Base-by-base conservation (phyloP, 176 grass and related monocot genomes). In the Neostapfia colusana region DNA sequence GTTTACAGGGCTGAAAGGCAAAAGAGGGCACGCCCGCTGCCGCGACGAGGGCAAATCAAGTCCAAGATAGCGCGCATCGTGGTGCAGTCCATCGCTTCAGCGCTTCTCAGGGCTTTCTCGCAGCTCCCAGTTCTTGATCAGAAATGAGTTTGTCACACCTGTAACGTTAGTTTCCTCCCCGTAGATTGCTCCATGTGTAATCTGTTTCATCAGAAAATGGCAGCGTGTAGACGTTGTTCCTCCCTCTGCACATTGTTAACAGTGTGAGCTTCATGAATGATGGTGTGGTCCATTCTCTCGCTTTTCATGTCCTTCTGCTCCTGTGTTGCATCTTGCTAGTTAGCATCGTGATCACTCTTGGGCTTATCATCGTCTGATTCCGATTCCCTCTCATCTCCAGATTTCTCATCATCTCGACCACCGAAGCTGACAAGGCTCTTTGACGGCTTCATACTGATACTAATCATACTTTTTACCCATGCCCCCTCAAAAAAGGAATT, bases 11-110 rank as follows among this genome's bases (percentile, higher is more conserved):
- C 71, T 20, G 55, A 81, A 39, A 91, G 49, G 48, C 72, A 23
- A 65, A 73, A 55, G 11, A 38, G 68, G 68, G 26, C 45, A 15
- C 69, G 65, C 6, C 70, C 49, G 0, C n/a, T 67, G 37, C 89
- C 85, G 26, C 59, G 70, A 8, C 79, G 82, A 13, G 85, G 89
- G 20, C 82, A 91, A 4, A 75, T 88, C 10, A 91, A 91, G 79
- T 43, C 43, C 50, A 85, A 83, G 82, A 91, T 91, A 14, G 85
- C 64, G 4, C 78, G 73, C 69, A 76, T 85, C 37, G 70, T 77
- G 55, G 37, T 55, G 56, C 82, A 75, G 55, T 61, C 82, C n/a
- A 65, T 88, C 7, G 31, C 74, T 46, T 91, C 82, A 0, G 58
- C 59, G 0, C 74, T 91, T 84, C 40, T 72, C 44, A 67, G 49